Conservation (phyloP, 2,329 filamentous ascomycete genomes). For the Monilinia laxa region DNA sequence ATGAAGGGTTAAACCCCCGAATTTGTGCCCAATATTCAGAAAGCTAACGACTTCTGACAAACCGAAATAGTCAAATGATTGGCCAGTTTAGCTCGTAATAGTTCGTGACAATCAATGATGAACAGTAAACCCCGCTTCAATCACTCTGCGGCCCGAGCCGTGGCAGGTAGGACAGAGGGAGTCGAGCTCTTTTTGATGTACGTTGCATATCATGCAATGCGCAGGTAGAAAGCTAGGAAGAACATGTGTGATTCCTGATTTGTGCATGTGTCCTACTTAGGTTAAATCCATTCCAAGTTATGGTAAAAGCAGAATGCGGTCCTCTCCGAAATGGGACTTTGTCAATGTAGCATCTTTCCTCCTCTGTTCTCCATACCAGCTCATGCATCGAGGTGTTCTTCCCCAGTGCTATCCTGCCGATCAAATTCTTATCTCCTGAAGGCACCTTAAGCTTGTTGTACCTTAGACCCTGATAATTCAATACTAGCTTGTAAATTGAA, state of each 20-base stretch:
- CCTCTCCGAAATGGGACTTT: background rate
- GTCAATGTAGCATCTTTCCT: background rate
- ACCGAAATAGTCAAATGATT: background rate
- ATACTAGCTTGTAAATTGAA: too few species aligned
- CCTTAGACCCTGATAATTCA: too few species aligned
- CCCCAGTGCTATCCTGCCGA: too few species aligned
- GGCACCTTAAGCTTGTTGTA: too few species aligned
- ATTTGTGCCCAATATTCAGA: constrained; percentile 9
- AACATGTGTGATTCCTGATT: background rate
- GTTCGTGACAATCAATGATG: background rate
- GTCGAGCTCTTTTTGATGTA: background rate
- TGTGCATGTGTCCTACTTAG: background rate
- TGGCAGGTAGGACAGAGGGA: background rate
- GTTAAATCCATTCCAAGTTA: background rate
- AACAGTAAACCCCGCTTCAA: constrained; percentile 1
- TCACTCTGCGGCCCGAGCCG: constrained; percentile 18
- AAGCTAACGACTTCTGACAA: background rate
- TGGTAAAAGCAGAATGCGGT: background rate
- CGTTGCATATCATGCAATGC: background rate
- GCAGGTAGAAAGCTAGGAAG: background rate
- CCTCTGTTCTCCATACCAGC: background rate
- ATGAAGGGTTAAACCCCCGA: background rate
- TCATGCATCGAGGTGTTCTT: too few species aligned
- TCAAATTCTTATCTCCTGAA: too few species aligned
- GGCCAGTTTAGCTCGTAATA: background rate